Evolutionary conservation across 257 asterid genomes (phyloP), one percentile per base, ranked within the genome.

Genomic region (Lycium ferocissimum): DNA sequence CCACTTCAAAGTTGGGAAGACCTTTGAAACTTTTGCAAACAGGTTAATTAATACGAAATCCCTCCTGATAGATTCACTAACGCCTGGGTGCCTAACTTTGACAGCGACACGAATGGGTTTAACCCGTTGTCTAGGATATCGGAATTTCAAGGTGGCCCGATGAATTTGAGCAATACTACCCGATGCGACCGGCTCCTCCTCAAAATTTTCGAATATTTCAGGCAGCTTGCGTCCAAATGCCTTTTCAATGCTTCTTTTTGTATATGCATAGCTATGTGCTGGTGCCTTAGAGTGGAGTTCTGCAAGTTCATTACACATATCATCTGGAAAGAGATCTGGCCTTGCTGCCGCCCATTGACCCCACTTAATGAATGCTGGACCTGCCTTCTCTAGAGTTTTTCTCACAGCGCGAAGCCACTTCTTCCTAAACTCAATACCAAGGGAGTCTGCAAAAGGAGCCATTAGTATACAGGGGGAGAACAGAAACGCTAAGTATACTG

Each of bases 271-370:
- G 89, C 93, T 90, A 89, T 95, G 98, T 14, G 92, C 92, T 15
- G 98, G 98, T 57, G 98, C 98, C 82, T 93, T 93, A 22, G 89
- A 83, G 86, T 94, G 98, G 86, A 95, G 98, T 87, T 90, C 92
- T 61, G 95, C 90, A 73, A 95, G 98, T 88, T 94, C 97, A 37
- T 85, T 72, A 72, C 98, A 93, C 73, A 95, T 86, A 88, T 95
- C 98, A 81, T 81, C 88, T 54, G 97, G 96, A 85, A 95, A 95
- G 83, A 95, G 87, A 91, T 95, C 98, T 58, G 98, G 98, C 86
- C 98, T 93, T 83, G 98, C 94, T 8, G 98, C 98, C 38, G 98
- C 98, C 98, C 98, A 94, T 81, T 95, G 98, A 75, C 98, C 98
- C 98, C 98, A 95, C 86, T 95, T 95, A 86, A 95, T 95, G 88